Evolutionary conservation across 768 basidiomycete genomes (phyloP).

Genomic region (Boletus rubescentipes): DNA sequence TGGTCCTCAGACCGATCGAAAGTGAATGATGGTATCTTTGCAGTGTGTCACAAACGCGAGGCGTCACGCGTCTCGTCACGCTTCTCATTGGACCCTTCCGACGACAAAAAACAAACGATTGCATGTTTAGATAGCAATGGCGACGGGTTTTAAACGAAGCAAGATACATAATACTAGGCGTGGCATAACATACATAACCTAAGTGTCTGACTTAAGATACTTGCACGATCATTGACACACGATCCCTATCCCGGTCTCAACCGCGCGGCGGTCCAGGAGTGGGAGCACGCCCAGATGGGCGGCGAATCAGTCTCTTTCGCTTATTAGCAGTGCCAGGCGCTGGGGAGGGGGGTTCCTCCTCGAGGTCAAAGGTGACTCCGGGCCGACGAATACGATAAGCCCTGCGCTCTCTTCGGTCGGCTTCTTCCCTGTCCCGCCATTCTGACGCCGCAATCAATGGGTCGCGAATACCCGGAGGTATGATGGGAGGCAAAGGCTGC

Average conservation of each 20-base stretch:
- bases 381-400: constrained; percentile 48
- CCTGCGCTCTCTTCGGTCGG: constrained; percentile 41
- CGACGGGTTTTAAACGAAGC: constrained; percentile 7
- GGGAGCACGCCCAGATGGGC: constrained; percentile 26
- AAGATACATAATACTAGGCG: constrained; percentile 28
- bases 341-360: constrained; percentile 50
- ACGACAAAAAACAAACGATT: not conserved
- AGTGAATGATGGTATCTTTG: not conserved
- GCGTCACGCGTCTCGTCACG: constrained; percentile 28
- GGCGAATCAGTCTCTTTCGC: constrained; percentile 31
- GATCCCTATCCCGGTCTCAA: constrained; percentile 11
- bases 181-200: constrained; percentile 32
- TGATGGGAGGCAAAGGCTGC: constrained; percentile 39
- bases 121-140: constrained; percentile 19
- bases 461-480: constrained; percentile 62
- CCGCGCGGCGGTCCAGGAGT: constrained; percentile 25
- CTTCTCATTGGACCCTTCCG: not conserved
- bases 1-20: no score
- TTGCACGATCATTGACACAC: constrained; percentile 1
- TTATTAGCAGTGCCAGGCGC: constrained; percentile 22
- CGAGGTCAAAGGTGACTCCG: constrained; percentile 66
- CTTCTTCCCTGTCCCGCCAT: constrained; percentile 69
- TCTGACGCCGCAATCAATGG: constrained; percentile 61
- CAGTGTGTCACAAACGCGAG: constrained; percentile 20
- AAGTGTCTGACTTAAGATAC: constrained; percentile 24